phyloP scores from a whole-genome alignment of 352 stramenopile species.

The Pythium apleroticum region DNA sequence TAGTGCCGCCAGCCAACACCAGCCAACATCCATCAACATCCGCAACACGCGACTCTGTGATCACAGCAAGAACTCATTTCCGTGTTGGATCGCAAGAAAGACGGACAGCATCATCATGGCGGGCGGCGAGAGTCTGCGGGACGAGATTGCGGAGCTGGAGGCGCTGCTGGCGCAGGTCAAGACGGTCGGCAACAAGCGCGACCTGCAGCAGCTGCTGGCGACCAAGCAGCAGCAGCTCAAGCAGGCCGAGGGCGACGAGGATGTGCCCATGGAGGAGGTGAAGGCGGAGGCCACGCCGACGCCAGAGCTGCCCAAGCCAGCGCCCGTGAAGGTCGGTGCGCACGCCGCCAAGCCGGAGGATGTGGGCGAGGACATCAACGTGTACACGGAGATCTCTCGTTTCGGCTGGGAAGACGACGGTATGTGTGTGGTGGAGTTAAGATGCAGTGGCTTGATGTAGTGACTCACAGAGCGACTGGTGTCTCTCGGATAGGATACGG shows the following conservation, averaged over 20 bases:
- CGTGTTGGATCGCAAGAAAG: conserved; percentile 1
- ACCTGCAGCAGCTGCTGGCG: conserved; percentile 58
- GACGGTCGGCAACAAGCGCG: conserved; percentile 54
- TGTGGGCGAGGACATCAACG: conserved; percentile 38
- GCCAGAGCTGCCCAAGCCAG: conserved; percentile 20
- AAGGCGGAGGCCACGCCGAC: conserved; percentile 13
- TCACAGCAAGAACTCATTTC: not conserved
- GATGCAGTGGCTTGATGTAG: not conserved
- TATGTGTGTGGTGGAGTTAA: conserved; percentile 2
- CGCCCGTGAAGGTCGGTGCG: conserved; percentile 31
- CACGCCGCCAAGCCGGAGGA: conserved; percentile 25
- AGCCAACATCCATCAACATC: conserved; percentile 13
- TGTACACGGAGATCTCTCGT: conserved; percentile 82
- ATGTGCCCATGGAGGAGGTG: conserved; percentile 30
- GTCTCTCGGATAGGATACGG: conserved; percentile 50
- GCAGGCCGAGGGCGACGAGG: conserved; percentile 17
- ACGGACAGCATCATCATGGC: conserved; percentile 23
- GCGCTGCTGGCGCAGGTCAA: conserved; percentile 53
- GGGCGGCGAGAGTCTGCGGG: conserved; percentile 31
- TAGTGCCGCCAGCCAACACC: conserved; percentile 9
- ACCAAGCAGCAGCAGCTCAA: conserved; percentile 60
- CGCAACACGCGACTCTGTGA: not conserved
- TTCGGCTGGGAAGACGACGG: conserved; percentile 88
- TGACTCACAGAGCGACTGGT: not conserved
- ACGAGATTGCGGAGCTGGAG: conserved; percentile 72